Percentiles rank a stretch among this genome's conserved stretches.
Evolutionary conservation across 768 basidiomycete species (phyloP).

Genomic region (Trichaptum fuscoviolaceum): DNA sequence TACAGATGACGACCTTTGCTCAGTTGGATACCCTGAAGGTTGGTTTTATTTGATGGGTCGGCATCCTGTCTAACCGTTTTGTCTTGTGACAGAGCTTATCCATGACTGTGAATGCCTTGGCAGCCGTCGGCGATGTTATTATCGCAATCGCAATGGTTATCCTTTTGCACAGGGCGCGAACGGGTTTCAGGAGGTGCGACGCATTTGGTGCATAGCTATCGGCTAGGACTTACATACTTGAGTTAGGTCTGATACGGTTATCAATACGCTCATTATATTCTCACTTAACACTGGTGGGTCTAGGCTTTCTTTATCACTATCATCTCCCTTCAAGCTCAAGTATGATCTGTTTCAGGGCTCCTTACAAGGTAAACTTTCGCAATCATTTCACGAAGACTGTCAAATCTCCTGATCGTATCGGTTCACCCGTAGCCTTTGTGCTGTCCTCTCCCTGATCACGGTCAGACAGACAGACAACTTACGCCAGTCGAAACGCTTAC

Average conservation of each 20-base stretch:
- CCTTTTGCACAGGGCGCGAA: constrained; percentile 44
- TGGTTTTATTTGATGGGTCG: not conserved
- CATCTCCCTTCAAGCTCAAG: constrained; percentile 4
- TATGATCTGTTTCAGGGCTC: constrained; percentile 17
- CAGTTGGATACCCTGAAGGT: constrained; percentile 44
- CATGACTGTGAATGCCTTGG: constrained; percentile 45
- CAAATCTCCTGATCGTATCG: constrained; percentile 1
- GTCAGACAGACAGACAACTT: constrained; percentile 18
- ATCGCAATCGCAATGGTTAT: constrained; percentile 44
- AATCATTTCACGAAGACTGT: constrained; percentile 38
- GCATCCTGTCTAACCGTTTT: not conserved
- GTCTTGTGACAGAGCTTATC: constrained; percentile 37
- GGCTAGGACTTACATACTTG: not conserved
- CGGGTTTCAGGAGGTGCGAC: constrained; percentile 46
- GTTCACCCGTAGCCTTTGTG: constrained; percentile 25
- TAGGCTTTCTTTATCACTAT: not conserved
- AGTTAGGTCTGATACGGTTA: constrained; percentile 39
- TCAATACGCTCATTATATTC: constrained; percentile 25
- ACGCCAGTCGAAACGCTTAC: not conserved
- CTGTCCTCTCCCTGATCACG: constrained; percentile 37
- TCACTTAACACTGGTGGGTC: constrained; percentile 6
- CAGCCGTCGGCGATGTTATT: constrained; percentile 41
- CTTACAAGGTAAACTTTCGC: constrained; percentile 35
- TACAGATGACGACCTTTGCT: constrained; percentile 33
- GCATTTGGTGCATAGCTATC: constrained; percentile 12